Conservation (phyloP, 2,329 filamentous ascomycete species). For the Ophiostoma sp. region DNA sequence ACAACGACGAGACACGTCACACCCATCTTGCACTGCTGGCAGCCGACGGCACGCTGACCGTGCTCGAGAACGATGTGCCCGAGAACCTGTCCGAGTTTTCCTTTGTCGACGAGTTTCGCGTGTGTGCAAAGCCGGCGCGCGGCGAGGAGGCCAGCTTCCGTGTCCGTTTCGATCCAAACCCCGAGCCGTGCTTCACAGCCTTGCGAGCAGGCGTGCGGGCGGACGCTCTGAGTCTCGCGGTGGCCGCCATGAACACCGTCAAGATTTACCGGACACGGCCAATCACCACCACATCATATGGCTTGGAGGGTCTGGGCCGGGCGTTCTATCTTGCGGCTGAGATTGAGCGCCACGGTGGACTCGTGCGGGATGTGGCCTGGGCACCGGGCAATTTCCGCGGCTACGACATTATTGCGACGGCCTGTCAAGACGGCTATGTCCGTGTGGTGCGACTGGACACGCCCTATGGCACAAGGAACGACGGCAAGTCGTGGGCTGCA, state of each 20-base stretch:
- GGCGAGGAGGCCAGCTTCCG: slow-evolving; percentile 85
- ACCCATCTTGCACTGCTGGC: slow-evolving; percentile 83
- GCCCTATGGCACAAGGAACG: slow-evolving; percentile 42
- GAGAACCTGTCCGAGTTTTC: slow-evolving; percentile 75
- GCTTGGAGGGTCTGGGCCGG: slow-evolving; percentile 53
- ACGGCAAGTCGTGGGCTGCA: slow-evolving; percentile 47
- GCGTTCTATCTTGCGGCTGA: slow-evolving; percentile 83
- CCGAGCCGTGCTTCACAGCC: slow-evolving; percentile 70
- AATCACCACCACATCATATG: slow-evolving; percentile 48
- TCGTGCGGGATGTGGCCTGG: slow-evolving; percentile 88
- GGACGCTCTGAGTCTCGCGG: slow-evolving; percentile 74
- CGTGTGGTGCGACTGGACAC: slow-evolving; percentile 80
- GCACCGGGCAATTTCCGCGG: slow-evolving; percentile 85
- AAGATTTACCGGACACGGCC: slow-evolving; percentile 74
- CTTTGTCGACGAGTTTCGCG: slow-evolving; percentile 68
- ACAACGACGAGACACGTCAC: slow-evolving; percentile 71
- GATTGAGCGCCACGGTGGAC: slow-evolving; percentile 64
- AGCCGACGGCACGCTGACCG: slow-evolving; percentile 65
- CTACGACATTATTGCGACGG: slow-evolving; percentile 85
- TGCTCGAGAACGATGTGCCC: slow-evolving; percentile 81
- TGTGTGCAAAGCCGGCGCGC: slow-evolving; percentile 64
- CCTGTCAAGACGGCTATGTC: slow-evolving; percentile 85
- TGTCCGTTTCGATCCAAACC: slow-evolving; percentile 83
- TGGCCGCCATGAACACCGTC: slow-evolving; percentile 78
- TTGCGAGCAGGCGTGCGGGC: slow-evolving; percentile 74